These are phyloP conservation scores for Pythium phragmiticola DNA, from an alignment of 352 stramenopile species.

Conservation along the genomic window DNA sequence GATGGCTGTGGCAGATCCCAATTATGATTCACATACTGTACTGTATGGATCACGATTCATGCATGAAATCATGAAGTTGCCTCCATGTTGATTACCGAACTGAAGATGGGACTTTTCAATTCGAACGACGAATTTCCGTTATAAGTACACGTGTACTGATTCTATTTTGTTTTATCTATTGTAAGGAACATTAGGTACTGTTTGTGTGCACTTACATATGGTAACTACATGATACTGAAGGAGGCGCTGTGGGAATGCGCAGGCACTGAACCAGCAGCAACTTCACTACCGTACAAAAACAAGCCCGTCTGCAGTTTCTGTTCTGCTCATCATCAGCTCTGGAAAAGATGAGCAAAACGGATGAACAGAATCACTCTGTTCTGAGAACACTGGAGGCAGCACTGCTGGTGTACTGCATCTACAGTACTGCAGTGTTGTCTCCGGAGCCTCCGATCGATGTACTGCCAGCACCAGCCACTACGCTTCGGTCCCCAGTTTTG, in stretches of 20 bases:
- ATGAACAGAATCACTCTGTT: slow-evolving; percentile 20
- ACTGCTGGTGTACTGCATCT: neutral
- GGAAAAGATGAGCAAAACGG: slow-evolving; percentile 3
- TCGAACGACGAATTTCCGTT: neutral
- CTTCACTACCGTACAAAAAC: slow-evolving; percentile 3
- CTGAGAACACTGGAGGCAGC: too few relatives aligned
- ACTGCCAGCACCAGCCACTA: too few relatives aligned
- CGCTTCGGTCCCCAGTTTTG: too few relatives aligned
- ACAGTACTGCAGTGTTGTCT: neutral
- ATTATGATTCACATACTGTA: neutral
- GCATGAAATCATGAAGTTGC: too few relatives aligned
- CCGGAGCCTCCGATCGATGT: too few relatives aligned
- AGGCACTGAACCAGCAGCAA: neutral
- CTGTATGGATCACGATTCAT: neutral
- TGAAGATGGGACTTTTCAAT: neutral
- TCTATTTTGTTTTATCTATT: too few relatives aligned
- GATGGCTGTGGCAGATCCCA: neutral
- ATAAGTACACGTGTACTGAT: neutral
- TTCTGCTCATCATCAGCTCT: slow-evolving; percentile 2
- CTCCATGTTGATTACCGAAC: too few relatives aligned
- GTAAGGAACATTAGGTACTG: too few relatives aligned
- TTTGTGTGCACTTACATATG: too few relatives aligned
- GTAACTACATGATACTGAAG: too few relatives aligned
- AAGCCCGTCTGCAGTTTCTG: slow-evolving; percentile 17
- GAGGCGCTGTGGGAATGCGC: slow-evolving; percentile 5